phyloP scores from a whole-genome alignment of 352 stramenopile species.

The Aphanomyces invadans region DNA sequence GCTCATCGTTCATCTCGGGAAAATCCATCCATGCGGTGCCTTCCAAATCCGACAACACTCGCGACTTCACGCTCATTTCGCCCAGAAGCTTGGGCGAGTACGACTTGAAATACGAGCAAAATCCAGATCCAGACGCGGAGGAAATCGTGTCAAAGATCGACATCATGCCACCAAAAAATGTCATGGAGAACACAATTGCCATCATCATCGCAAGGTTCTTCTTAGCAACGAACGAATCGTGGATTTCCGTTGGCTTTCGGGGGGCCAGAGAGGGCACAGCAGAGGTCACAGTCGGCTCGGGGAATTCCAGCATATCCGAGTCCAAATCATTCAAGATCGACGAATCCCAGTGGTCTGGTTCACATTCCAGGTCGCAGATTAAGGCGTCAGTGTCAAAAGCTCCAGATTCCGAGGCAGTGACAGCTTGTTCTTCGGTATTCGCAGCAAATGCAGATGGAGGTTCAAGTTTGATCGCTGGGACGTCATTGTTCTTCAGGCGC shows the following conservation, averaged over 20 bases:
- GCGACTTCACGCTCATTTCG: constrained; percentile 80
- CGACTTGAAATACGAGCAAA: constrained; percentile 73
- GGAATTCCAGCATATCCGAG: constrained; percentile 14
- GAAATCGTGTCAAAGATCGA: constrained; percentile 59
- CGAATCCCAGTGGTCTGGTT: constrained; percentile 24
- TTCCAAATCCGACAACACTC: constrained; percentile 77
- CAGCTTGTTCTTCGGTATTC: not conserved
- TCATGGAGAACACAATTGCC: constrained; percentile 82
- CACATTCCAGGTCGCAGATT: constrained; percentile 58
- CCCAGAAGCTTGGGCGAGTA: constrained; percentile 69
- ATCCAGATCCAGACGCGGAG: constrained; percentile 49
- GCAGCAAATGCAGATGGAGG: not conserved
- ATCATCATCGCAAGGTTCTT: constrained; percentile 88
- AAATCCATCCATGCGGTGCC: constrained; percentile 86
- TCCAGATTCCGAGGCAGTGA: constrained; percentile 8
- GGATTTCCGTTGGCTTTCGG: constrained; percentile 16
- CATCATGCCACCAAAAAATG: constrained; percentile 69
- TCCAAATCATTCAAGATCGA: constrained; percentile 25
- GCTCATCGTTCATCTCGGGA: constrained; percentile 45
- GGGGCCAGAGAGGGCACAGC: not conserved
- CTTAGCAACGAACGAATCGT: constrained; percentile 47
- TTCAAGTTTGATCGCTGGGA: constrained; percentile 8
- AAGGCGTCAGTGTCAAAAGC: constrained; percentile 51
- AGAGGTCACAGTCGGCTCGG: not conserved
- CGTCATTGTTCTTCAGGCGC: constrained; percentile 48